Percentiles rank a stretch among this genome's conserved stretches.
These are phyloP conservation scores for Dictyophora rubrovolvata DNA, from an alignment of 768 basidiomycete genomes.

Conservation along the genomic window DNA sequence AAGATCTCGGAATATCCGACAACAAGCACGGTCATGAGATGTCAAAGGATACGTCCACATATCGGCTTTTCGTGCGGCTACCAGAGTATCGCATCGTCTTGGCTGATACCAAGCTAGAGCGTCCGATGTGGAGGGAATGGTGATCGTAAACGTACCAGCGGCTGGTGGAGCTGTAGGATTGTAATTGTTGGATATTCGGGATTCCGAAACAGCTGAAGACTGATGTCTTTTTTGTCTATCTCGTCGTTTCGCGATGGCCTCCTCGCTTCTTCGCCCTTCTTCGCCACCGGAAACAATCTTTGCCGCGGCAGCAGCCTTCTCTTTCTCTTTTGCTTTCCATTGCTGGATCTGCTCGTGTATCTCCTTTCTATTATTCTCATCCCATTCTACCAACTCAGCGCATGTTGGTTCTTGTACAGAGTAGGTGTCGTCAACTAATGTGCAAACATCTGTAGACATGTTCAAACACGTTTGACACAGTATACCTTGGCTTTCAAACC, in stretches of 20 bases:
- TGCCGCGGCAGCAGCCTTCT: constrained; percentile 25
- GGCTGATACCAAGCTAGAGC: constrained; percentile 61
- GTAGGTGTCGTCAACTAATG: constrained; percentile 61
- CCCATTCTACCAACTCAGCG: constrained; percentile 44
- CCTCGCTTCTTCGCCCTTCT: constrained; percentile 34
- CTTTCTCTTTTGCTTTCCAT: constrained; percentile 38
- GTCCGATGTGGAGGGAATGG: constrained; percentile 56
- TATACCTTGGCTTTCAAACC: constrained; percentile 34
- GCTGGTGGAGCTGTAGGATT: constrained; percentile 10
- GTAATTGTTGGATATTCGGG: constrained; percentile 2
- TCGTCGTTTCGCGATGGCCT: constrained; percentile 61
- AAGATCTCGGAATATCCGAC: constrained; percentile 67
- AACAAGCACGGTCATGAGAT: constrained; percentile 59
- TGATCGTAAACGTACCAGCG: constrained; percentile 37
- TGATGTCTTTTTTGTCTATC: constrained; percentile 43
- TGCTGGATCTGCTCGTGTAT: constrained; percentile 40
- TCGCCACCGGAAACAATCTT: constrained; percentile 22
- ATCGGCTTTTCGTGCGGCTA: constrained; percentile 51
- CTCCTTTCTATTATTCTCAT: constrained; percentile 34
- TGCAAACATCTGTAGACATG: constrained; percentile 49
- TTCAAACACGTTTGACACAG: background rate
- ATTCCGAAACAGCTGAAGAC: constrained; percentile 18
- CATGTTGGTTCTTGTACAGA: constrained; percentile 44
- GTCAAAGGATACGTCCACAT: constrained; percentile 71
- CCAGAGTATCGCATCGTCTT: constrained; percentile 42